These are phyloP conservation scores for Pseudogymnoascus sp. DNA, from an alignment of 2,329 filamentous ascomycete species.

Conservation along the genomic window DNA sequence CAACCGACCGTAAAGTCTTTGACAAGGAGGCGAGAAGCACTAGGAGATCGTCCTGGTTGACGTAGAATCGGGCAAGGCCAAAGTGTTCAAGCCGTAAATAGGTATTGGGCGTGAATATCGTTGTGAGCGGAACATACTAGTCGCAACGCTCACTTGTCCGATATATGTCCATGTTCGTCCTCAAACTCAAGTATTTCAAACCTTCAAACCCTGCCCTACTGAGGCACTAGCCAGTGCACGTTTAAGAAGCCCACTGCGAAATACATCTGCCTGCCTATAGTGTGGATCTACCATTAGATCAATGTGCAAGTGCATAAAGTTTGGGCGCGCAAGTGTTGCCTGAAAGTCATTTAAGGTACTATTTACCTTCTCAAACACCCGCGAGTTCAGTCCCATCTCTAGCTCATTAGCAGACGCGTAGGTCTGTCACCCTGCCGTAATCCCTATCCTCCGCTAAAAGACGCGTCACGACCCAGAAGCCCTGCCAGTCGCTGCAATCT, in stretches of 20 bases:
- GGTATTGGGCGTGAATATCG: conserved; percentile 26
- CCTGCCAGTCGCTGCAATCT: conserved; percentile 26
- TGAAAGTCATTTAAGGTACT: conserved; percentile 23
- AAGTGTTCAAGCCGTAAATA: conserved; percentile 29
- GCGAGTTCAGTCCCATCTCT: conserved; percentile 27
- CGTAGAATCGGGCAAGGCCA: conserved; percentile 24
- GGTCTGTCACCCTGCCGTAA: conserved; percentile 27
- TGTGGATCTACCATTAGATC: conserved; percentile 17
- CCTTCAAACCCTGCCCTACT: conserved; percentile 18
- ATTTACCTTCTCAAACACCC: conserved; percentile 24
- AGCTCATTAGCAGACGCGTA: conserved; percentile 30
- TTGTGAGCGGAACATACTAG: conserved; percentile 18
- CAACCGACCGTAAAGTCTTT: conserved; percentile 24
- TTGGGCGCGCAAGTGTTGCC: conserved; percentile 20
- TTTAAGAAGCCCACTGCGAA: conserved; percentile 18
- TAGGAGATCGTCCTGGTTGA: conserved; percentile 25
- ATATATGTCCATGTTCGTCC: conserved; percentile 2
- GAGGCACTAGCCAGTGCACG: conserved; percentile 13
- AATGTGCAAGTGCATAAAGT: conserved; percentile 27
- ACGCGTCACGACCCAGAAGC: conserved; percentile 26
- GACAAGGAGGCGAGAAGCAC: conserved; percentile 25
- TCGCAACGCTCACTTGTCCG: background rate
- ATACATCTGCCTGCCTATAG: background rate
- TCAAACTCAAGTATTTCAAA: conserved; percentile 23
- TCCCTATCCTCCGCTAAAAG: conserved; percentile 21